Base-by-base conservation (phyloP, 2,329 filamentous ascomycete genomes). In the Cladosporium velox region DNA sequence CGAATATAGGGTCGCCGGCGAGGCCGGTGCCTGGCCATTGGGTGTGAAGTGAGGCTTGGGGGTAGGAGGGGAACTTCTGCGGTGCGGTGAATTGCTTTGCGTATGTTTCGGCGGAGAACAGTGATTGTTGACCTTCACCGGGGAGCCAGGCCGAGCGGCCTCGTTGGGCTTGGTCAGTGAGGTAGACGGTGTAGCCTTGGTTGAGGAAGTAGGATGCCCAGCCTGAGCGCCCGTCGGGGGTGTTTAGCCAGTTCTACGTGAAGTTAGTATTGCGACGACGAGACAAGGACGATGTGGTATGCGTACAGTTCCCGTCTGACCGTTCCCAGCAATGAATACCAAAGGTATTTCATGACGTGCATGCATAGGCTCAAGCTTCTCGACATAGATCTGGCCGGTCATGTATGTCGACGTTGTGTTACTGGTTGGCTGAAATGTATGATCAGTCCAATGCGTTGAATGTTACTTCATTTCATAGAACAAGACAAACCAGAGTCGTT, bases 361-460 rank as follows among this genome's bases (percentile, higher is more conserved):
- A 57, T 38, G 38, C 66, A 70, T 55, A 72, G 83, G 81, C 7
- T 70, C 69, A 18, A 85, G 76, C 65, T 77, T 78, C 75, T 86
- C 85, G 32, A 86, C 82, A 69, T 86, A 86, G 78, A 86, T 84
- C 75, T 86, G 84, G 63, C 79, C 78, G 26, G 59, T 63, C 66
- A 72, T 68, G 66, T 68, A 70, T 18, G 68, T 64, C 28, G 59
- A 61, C 12, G 66, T 69, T 14, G 66, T 67, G 54, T 68, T 69
- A 12, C 61, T 65, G 8, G 57, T 64, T 24, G 65, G 38, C 63
- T 51, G 2, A 8, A 18, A 21, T 2, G 18, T 3, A 30, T 5
- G 11, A 6, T 55, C 18, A 55, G 18, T 18, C 18, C 4, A 34
- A 12, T 10, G 2, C 12, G 18, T 21, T 4, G 2, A 1, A 34